Conservation (phyloP, 495 filamentous ascomycete species). For the Penicillium bialowiezense region DNA sequence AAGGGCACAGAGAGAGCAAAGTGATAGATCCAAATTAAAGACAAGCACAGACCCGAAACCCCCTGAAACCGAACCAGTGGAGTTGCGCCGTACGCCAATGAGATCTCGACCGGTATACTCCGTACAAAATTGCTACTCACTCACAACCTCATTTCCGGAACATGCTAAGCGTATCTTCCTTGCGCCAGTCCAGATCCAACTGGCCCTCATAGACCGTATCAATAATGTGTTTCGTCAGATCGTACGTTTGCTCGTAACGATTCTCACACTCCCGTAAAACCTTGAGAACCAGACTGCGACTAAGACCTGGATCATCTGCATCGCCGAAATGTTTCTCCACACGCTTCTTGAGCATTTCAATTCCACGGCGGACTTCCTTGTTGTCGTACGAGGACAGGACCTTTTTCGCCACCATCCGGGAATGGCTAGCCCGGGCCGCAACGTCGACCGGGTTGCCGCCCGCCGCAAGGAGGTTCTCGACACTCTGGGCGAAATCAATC, state of each 20-base stretch:
- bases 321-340: conserved; percentile 97
- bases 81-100: not conserved
- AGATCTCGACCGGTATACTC: too few species aligned
- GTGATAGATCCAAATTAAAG: not conserved
- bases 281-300: conserved; percentile 66
- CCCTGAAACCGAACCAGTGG: conserved; percentile 24
- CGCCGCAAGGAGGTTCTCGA: conserved; percentile 63
- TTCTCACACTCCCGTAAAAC: conserved; percentile 79
- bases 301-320: conserved; percentile 69
- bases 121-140: not conserved
- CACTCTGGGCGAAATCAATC: conserved; percentile 82
- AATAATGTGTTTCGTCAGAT: conserved; percentile 63
- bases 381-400: conserved; percentile 72
- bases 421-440: conserved; percentile 73
- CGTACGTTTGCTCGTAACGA: conserved; percentile 70
- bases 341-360: conserved; percentile 80
- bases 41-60: conserved; percentile 19
- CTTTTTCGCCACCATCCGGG: conserved; percentile 78
- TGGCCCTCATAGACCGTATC: conserved; percentile 62
- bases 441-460: conserved; percentile 48
- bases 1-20: too few species aligned
- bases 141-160: conserved; percentile 45
- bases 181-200: conserved; percentile 59
- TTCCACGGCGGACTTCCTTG: conserved; percentile 79
- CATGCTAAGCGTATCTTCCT: conserved; percentile 53